Conservation (phyloP, 2,329 filamentous ascomycete species). For the Penicillium occitanis region DNA sequence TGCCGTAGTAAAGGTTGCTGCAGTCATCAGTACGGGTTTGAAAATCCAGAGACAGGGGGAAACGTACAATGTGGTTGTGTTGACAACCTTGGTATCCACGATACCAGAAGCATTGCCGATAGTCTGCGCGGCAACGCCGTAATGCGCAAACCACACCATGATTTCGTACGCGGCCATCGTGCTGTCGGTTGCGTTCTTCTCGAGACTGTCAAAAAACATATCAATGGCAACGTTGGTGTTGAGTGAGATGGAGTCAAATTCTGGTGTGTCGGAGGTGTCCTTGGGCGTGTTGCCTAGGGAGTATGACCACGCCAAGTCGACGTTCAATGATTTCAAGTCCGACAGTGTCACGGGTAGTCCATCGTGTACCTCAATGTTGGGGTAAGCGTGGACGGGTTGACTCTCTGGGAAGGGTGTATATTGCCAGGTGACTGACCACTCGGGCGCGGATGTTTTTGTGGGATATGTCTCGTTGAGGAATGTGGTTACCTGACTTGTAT, state of each 20-base stretch:
- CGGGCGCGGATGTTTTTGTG: constrained; percentile 48
- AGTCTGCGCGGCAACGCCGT: constrained; percentile 50
- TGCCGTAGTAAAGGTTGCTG: constrained; percentile 16
- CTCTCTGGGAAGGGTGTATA: constrained; percentile 45
- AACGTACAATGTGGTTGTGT: constrained; percentile 33
- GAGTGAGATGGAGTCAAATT: constrained; percentile 39
- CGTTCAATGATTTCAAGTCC: constrained; percentile 41
- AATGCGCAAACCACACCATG: constrained; percentile 58
- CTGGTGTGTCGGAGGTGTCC: constrained; percentile 36
- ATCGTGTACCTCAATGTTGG: constrained; percentile 53
- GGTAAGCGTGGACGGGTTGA: constrained; percentile 56
- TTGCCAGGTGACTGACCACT: constrained; percentile 56
- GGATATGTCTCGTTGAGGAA: constrained; percentile 54
- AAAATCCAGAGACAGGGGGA: not conserved
- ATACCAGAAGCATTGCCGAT: constrained; percentile 44
- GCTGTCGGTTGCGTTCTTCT: constrained; percentile 42
- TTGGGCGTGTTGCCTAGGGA: constrained; percentile 46
- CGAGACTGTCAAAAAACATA: constrained; percentile 56
- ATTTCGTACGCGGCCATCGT: constrained; percentile 49
- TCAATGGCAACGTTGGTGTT: constrained; percentile 60
- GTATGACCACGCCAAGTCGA: constrained; percentile 55
- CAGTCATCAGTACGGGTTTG: not conserved
- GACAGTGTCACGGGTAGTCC: constrained; percentile 48
- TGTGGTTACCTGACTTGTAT: constrained; percentile 44
- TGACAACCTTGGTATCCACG: constrained; percentile 38